Percentiles rank a stretch among this genome's conserved stretches.
These are phyloP conservation scores for Chalciporus piperatus DNA, from an alignment of 768 basidiomycete species.

Conservation along the genomic window DNA sequence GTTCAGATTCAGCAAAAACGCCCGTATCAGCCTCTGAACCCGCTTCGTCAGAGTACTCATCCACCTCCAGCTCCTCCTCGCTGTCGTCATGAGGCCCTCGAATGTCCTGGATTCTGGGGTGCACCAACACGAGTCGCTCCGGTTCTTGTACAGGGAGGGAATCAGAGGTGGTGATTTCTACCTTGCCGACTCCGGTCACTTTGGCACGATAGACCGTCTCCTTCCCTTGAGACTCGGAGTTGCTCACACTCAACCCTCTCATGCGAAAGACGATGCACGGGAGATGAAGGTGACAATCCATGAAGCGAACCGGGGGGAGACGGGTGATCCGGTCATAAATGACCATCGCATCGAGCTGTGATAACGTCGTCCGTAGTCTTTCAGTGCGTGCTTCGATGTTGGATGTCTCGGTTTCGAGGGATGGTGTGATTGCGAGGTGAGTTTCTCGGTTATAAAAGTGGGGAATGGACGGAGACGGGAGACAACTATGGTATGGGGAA, in stretches of 20 bases:
- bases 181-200: neutral
- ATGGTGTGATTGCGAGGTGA: neutral
- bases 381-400: neutral
- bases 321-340: neutral
- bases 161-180: neutral
- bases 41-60: neutral
- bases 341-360: neutral
- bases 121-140: constrained; percentile 1
- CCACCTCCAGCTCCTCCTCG: neutral
- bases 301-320: neutral
- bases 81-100: neutral
- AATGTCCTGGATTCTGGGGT: constrained; percentile 11
- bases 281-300: neutral
- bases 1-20: neutral
- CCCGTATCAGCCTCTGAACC: neutral
- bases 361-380: neutral
- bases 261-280: constrained; percentile 8
- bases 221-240: neutral
- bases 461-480: neutral
- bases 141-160: neutral
- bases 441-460: neutral
- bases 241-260: neutral
- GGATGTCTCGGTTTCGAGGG: neutral
- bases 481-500: neutral
- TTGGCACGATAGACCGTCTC: constrained; percentile 1